Evolutionary conservation across 306 rosid genomes (phyloP), one percentile per base, ranked within the genome.

Genomic region (Pyrus bretschneideri): DNA sequence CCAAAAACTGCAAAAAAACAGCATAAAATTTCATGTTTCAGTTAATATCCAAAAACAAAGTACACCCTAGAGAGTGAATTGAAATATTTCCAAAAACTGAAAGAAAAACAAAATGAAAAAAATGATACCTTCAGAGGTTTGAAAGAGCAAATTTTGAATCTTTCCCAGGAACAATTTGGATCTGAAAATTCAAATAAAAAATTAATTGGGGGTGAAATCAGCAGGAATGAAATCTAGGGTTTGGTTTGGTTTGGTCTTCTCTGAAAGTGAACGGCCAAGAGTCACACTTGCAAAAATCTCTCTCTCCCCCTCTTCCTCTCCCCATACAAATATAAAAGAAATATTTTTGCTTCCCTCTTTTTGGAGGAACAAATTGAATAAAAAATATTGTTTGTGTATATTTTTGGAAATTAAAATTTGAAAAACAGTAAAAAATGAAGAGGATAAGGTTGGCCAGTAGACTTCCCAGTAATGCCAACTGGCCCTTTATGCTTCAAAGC

Each of bases 381-480:
- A 65, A 65, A 25, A 63, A 71, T 15, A 38, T 10, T 14, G 45
- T 8, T 17, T 23, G 10, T 1, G 17, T 49, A 14, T 15, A 49
- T 49, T 49, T 49, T 49, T 12, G 54, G 54, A 49, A 49, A 80
- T 49, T 8, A 13, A 72, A 30, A 64, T 59, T 30, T 6, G 0
- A 11, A 30, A 19, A 61, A 75, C 54, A 66, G 13, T 4, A 78
- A 67, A 66, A 29, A 27, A 61, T 27, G 54, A 82, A 84, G 84
- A 82, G 85, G 88, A 87, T 87, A 84, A 87, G 88, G 83, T 80
- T 82, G 86, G 86, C 81, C 85, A 80, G 85, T 82, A 68, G 79
- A 75, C 60, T 54, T 52, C 80, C 73, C 78, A 75, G 86, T 74
- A 30, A 82, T 82, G 90, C 86, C 90, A 84, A 80, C 90, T 82